phyloP scores from a whole-genome alignment of 352 stramenopile species.

The Elongisporangium anandrum region DNA sequence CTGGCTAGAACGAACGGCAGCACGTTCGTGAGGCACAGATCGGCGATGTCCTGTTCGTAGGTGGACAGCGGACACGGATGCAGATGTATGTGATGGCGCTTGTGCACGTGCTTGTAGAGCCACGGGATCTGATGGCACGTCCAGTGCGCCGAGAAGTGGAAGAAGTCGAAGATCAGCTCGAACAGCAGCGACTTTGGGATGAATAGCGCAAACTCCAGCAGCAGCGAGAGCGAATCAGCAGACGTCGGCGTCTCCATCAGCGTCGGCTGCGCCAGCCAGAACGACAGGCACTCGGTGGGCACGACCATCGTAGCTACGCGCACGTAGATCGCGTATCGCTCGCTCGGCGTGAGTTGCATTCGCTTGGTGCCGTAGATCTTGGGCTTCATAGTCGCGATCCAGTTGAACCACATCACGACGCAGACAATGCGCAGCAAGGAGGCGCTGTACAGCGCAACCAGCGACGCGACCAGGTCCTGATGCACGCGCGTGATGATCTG shows the following conservation, averaged over 20 bases:
- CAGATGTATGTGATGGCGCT: slow-evolving; percentile 74
- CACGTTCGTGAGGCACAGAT: slow-evolving; percentile 76
- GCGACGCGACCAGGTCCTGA: background rate
- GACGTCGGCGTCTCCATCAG: slow-evolving; percentile 4
- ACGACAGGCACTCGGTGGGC: slow-evolving; percentile 66
- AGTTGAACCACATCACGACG: slow-evolving; percentile 76
- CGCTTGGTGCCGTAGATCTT: slow-evolving; percentile 68
- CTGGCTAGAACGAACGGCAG: slow-evolving; percentile 57
- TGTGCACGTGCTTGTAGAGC: slow-evolving; percentile 81
- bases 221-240: slow-evolving; percentile 13
- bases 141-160: slow-evolving; percentile 81
- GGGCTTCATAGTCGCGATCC: slow-evolving; percentile 66
- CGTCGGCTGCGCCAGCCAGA: slow-evolving; percentile 28
- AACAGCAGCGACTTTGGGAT: slow-evolving; percentile 83
- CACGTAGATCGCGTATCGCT: slow-evolving; percentile 45
- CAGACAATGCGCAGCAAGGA: slow-evolving; percentile 49
- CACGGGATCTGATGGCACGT: slow-evolving; percentile 55
- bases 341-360: slow-evolving; percentile 25
- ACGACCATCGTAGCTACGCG: slow-evolving; percentile 67
- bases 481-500: slow-evolving; percentile 9
- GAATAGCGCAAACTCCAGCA: slow-evolving; percentile 50
- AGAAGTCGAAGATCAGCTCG: slow-evolving; percentile 83
- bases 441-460: slow-evolving; percentile 31
- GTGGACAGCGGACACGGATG: slow-evolving; percentile 77
- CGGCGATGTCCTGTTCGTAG: slow-evolving; percentile 77